phyloP scores from a whole-genome alignment of 352 stramenopile species.

The Phytophthora sojae region DNA sequence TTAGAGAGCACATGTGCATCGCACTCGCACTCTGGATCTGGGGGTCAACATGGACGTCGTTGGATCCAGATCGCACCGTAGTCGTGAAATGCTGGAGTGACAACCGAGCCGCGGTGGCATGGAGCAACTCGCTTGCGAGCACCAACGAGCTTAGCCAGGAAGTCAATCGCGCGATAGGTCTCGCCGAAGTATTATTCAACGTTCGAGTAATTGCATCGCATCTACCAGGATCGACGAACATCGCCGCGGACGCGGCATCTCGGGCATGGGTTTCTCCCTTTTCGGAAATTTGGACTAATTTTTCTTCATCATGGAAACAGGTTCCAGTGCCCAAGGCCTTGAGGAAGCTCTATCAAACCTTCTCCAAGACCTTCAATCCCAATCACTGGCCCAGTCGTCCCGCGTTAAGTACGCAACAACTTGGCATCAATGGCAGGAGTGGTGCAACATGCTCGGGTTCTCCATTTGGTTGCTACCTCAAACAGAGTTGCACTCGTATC shows the following conservation, averaged over 20 bases:
- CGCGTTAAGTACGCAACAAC: neutral
- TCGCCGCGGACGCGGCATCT: neutral
- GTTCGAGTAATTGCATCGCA: neutral
- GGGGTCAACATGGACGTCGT: neutral
- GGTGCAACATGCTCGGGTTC: constrained; percentile 1
- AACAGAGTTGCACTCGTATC: neutral
- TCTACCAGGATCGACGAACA: neutral
- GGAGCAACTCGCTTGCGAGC: neutral
- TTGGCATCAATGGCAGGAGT: neutral
- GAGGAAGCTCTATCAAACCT: neutral
- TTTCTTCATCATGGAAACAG: neutral
- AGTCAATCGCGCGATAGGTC: neutral
- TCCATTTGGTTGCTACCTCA: constrained; percentile 2
- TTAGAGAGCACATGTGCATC: neutral
- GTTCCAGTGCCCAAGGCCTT: neutral
- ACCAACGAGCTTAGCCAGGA: neutral
- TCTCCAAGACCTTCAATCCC: constrained; percentile 1
- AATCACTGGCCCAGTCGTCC: neutral
- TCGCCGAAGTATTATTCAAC: neutral
- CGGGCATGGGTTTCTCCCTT: neutral
- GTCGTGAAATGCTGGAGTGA: constrained; percentile 2
- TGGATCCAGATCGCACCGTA: neutral
- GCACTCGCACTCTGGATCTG: neutral
- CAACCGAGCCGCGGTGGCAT: neutral
- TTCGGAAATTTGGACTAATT: neutral